Percentiles rank a stretch among this genome's conserved stretches.
phyloP scores from a whole-genome alignment of 2,329 filamentous ascomycete species.

The Macrophomina phaseolina region DNA sequence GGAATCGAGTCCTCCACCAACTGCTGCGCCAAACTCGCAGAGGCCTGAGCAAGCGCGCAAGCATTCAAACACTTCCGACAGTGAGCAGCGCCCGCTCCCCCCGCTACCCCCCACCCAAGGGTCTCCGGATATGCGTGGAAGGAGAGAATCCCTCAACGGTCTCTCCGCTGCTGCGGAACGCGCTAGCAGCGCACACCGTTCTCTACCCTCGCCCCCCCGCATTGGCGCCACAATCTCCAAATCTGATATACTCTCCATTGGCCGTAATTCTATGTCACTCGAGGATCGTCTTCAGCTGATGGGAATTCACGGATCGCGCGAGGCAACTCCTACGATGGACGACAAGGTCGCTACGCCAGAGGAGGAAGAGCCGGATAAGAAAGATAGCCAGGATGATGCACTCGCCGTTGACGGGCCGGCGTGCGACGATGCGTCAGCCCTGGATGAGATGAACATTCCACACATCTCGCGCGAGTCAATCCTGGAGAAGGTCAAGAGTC shows the following conservation, averaged over 20 bases:
- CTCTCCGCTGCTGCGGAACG: conserved; percentile 75
- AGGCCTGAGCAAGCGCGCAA: conserved; percentile 54
- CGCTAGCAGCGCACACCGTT: conserved; percentile 69
- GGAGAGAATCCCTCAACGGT: conserved; percentile 65
- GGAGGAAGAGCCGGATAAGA: conserved; percentile 30
- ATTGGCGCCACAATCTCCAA: conserved; percentile 70
- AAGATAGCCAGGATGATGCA: conserved; percentile 33
- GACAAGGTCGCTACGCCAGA: conserved; percentile 11
- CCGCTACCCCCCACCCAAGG: conserved; percentile 72
- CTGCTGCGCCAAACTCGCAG: conserved; percentile 6
- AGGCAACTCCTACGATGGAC: conserved; percentile 45
- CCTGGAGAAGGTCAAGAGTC: conserved; percentile 79
- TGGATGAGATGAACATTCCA: conserved; percentile 67
- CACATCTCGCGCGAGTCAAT: conserved; percentile 95
- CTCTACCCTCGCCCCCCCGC: conserved; percentile 73
- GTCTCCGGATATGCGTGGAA: conserved; percentile 60
- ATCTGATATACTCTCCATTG: conserved; percentile 77
- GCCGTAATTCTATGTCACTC: conserved; percentile 75
- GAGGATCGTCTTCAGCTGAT: conserved; percentile 87
- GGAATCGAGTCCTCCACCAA: conserved; percentile 49
- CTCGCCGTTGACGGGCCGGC: conserved; percentile 45
- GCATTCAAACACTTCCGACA: conserved; percentile 77
- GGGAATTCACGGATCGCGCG: conserved; percentile 70
- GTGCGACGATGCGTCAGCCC: conserved; percentile 40
- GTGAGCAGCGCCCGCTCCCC: conserved; percentile 82